A percentile compares a stretch with the other conserved stretches of the same genome.
Evolutionary conservation across 1,139 yeast genomes (phyloP).

Genomic region (Hemisphaericaspora subhashii): DNA sequence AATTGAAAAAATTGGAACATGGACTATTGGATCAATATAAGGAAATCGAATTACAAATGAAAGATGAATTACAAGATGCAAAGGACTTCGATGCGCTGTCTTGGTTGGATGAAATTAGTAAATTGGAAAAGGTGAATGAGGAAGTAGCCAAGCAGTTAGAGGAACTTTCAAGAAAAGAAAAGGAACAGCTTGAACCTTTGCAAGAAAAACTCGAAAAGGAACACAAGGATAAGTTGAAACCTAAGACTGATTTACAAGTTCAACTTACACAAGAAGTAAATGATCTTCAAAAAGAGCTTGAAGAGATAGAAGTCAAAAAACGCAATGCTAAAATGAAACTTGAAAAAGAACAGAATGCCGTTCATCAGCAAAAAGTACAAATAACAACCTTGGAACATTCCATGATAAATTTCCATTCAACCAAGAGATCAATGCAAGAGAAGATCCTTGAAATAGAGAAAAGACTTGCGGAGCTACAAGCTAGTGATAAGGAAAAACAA

Average conservation of each 20-base stretch:
- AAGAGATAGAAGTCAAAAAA: slow-evolving; percentile 13
- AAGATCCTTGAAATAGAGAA: slow-evolving; percentile 4
- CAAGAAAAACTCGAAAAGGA: slow-evolving; percentile 19
- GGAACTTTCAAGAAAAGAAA: slow-evolving; percentile 14
- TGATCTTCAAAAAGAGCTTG: slow-evolving; percentile 19
- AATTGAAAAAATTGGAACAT: slow-evolving; percentile 24
- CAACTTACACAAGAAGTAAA: slow-evolving; percentile 16
- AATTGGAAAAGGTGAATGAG: slow-evolving; percentile 15
- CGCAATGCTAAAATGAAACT: background rate
- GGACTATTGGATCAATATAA: slow-evolving; percentile 28
- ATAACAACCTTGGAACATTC: slow-evolving; percentile 9
- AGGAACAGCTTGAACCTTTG: slow-evolving; percentile 19
- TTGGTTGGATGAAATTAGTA: slow-evolving; percentile 17
- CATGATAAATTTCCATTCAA: slow-evolving; percentile 9
- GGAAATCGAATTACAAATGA: slow-evolving; percentile 33
- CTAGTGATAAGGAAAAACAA: slow-evolving; percentile 7
- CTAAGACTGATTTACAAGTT: background rate
- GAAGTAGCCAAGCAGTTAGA: slow-evolving; percentile 15
- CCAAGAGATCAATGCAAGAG: slow-evolving; percentile 5
- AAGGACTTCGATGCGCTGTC: slow-evolving; percentile 27
- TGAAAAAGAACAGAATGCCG: slow-evolving; percentile 3
- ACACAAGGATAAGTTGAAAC: background rate
- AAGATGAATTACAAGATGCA: slow-evolving; percentile 30
- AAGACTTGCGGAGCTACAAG: background rate
- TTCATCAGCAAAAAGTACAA: slow-evolving; percentile 2